Conservation (phyloP, 805 yeast genomes). For the Myxozyma melibiosi region DNA sequence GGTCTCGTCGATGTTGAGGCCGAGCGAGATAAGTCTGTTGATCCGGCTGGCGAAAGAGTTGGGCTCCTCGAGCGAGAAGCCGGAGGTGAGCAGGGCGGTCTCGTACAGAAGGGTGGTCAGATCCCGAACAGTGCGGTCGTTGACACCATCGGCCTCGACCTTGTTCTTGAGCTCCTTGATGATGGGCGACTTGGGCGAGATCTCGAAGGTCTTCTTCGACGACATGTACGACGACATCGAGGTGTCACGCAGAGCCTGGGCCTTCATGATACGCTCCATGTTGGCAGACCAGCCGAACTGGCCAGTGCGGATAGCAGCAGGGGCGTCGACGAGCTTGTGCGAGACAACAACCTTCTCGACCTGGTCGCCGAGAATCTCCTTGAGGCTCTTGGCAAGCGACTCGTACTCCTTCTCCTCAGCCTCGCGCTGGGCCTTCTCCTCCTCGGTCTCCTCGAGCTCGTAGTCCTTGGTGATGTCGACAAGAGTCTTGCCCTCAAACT, state of each 20-base stretch:
- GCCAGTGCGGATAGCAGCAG: conserved; percentile 99
- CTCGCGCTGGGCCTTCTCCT: conserved; percentile 94
- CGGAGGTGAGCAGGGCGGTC: conserved; percentile 97
- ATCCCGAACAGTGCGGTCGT: conserved; percentile 98
- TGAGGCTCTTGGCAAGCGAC: conserved; percentile 91
- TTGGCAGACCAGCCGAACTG: conserved; percentile 99
- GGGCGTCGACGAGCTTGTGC: conserved; percentile 95
- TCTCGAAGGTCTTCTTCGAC: conserved; percentile 98
- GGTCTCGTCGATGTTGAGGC: conserved; percentile 95
- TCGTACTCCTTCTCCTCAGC: conserved; percentile 89
- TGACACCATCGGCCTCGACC: conserved; percentile 96
- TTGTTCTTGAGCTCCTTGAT: conserved; percentile 93
- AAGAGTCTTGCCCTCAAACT: conserved; percentile 98
- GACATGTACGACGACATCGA: conserved; percentile 99
- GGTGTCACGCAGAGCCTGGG: conserved; percentile 98
- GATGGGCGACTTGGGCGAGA: conserved; percentile 94
- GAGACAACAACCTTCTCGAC: conserved; percentile 99
- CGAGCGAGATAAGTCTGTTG: conserved; percentile 96
- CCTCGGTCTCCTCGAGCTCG: conserved; percentile 92
- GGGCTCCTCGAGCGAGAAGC: conserved; percentile 99
- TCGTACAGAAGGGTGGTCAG: conserved; percentile 94
- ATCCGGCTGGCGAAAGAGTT: conserved; percentile 95
- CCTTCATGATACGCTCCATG: conserved; percentile 99
- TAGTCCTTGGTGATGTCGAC: conserved; percentile 99
- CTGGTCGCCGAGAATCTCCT: conserved; percentile 96